Conservation (phyloP, 2,329 filamentous ascomycete genomes). For the Alternaria gansuensis region DNA sequence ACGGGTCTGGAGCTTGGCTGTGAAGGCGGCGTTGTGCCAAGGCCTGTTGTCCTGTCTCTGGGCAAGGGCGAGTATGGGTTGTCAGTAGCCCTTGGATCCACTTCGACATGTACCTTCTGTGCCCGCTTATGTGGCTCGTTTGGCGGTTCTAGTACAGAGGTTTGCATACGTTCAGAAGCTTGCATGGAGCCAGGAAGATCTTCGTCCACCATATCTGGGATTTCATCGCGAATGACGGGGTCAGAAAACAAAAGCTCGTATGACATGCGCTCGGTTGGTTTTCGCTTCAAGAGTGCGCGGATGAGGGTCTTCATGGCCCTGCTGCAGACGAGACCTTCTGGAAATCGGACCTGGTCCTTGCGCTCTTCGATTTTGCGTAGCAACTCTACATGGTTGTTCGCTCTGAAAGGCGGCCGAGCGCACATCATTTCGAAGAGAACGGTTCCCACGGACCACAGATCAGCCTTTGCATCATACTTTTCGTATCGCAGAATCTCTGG, state of each 20-base stretch:
- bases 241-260: constrained; percentile 88
- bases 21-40: constrained; percentile 46
- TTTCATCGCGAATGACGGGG: constrained; percentile 74
- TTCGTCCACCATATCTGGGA: constrained; percentile 82
- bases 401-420: constrained; percentile 88
- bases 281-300: constrained; percentile 81
- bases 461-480: constrained; percentile 95
- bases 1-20: constrained; percentile 46
- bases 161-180: constrained; percentile 37
- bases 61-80: constrained; percentile 48
- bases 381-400: constrained; percentile 92
- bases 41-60: constrained; percentile 38
- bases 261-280: constrained; percentile 82
- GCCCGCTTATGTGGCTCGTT: constrained; percentile 36
- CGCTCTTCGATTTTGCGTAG: constrained; percentile 89
- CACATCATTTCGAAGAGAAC: constrained; percentile 96
- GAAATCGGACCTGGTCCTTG: constrained; percentile 85
- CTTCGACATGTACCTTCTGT: constrained; percentile 42
- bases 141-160: constrained; percentile 40
- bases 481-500: constrained; percentile 97
- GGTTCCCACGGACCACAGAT: constrained; percentile 97
- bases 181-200: constrained; percentile 62
- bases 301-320: constrained; percentile 83
- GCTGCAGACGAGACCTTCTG: constrained; percentile 74
- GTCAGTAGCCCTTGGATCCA: constrained; percentile 40